phyloP scores from a whole-genome alignment of 768 basidiomycete genomes.

The Leccinum obscurum region DNA sequence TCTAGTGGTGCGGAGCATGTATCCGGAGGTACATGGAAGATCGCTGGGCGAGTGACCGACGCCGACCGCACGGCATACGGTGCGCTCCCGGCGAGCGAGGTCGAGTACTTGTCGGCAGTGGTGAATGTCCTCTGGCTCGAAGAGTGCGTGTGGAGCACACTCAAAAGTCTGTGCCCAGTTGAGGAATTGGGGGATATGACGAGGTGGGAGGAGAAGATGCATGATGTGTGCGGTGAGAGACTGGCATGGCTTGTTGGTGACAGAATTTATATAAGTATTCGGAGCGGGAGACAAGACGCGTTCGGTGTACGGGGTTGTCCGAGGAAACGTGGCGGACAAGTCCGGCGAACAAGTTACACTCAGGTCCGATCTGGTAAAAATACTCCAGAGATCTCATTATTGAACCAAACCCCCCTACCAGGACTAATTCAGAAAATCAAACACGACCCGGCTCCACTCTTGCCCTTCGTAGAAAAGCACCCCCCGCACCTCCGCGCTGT shows the following conservation, averaged over 20 bases:
- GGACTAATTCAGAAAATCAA: slow-evolving; percentile 46
- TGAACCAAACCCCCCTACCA: neutral
- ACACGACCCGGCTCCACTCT: slow-evolving; percentile 79
- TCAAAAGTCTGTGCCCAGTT: slow-evolving; percentile 89
- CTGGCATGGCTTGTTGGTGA: neutral
- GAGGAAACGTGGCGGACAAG: slow-evolving; percentile 2
- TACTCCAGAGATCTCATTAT: neutral
- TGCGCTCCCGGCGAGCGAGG: slow-evolving; percentile 71
- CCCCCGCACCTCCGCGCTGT: slow-evolving; percentile 82
- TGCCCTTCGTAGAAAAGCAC: slow-evolving; percentile 64
- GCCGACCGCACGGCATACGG: slow-evolving; percentile 77
- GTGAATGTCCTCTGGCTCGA: slow-evolving; percentile 67
- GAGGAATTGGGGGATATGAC: slow-evolving; percentile 42
- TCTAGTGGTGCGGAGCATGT: slow-evolving; percentile 78
- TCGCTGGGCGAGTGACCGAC: slow-evolving; percentile 94
- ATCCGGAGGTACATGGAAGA: slow-evolving; percentile 85
- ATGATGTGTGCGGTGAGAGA: neutral
- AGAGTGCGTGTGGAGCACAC: slow-evolving; percentile 68
- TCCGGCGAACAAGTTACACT: neutral
- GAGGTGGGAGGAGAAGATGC: slow-evolving; percentile 27
- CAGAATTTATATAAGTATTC: neutral
- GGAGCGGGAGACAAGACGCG: neutral
- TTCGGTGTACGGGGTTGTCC: slow-evolving; percentile 2
- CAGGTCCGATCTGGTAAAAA: neutral
- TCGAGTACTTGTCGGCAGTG: slow-evolving; percentile 78